Evolutionary conservation across 495 filamentous ascomycete species (phyloP).

Genomic region (Neurospora sublineolata): DNA sequence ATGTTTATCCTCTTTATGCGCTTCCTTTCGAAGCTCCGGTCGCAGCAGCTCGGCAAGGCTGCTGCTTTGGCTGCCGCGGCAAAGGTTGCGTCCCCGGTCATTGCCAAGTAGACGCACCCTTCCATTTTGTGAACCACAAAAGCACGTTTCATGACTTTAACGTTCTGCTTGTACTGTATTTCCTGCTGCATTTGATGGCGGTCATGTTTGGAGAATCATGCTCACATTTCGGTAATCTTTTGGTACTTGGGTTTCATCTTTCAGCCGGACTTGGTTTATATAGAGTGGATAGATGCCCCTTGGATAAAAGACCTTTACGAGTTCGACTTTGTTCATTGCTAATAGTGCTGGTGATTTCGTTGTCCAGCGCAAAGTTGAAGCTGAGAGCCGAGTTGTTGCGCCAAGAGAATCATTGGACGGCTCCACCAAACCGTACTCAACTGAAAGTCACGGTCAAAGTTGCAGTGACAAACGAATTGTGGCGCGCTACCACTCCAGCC

Average conservation of each 20-base stretch:
- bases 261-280: background rate
- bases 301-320: background rate
- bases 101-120: conserved; percentile 26
- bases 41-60: conserved; percentile 58
- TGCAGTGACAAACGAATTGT: background rate
- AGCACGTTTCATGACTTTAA: background rate
- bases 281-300: background rate
- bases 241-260: background rate
- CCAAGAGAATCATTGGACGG: background rate
- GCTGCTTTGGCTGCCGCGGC: conserved; percentile 45
- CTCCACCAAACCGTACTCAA: background rate
- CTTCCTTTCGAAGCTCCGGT: conserved; percentile 59
- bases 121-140: background rate
- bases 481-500: background rate
- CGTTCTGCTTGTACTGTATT: background rate
- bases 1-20: conserved; percentile 78
- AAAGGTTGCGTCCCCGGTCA: conserved; percentile 34
- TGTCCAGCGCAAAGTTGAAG: background rate
- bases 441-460: background rate
- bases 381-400: background rate
- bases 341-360: background rate
- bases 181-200: background rate
- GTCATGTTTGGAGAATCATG: background rate
- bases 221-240: background rate
- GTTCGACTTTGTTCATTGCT: background rate